A percentile compares a stretch with the other conserved stretches of the same genome.
These are phyloP conservation scores for Pilasporangium apinafurcum DNA, from an alignment of 352 stramenopile species.

Conservation along the genomic window DNA sequence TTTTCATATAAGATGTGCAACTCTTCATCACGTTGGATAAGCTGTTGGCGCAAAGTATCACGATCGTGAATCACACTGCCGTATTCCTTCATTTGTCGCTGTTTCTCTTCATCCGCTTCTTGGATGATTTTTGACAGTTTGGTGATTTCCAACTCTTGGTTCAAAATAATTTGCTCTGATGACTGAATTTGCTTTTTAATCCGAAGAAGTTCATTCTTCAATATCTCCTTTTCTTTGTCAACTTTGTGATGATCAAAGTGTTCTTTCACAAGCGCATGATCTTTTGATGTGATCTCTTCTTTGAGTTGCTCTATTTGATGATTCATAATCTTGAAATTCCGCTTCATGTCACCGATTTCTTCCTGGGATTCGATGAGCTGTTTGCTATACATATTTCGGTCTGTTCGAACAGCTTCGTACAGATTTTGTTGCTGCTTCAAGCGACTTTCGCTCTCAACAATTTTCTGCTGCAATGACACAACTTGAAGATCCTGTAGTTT, in stretches of 20 bases:
- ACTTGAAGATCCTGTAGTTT: conserved; percentile 77
- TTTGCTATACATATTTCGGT: conserved; percentile 93
- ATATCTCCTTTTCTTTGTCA: conserved; percentile 88
- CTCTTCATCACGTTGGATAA: conserved; percentile 86
- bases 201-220: conserved; percentile 87
- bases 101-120: conserved; percentile 86
- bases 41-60: conserved; percentile 78
- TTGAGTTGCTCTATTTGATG: conserved; percentile 91
- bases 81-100: conserved; percentile 84
- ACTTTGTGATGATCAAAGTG: conserved; percentile 93
- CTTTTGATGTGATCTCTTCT: conserved; percentile 91
- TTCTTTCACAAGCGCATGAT: conserved; percentile 90
- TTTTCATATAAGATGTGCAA: conserved; percentile 87
- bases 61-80: conserved; percentile 80
- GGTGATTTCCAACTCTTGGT: conserved; percentile 77
- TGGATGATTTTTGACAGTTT: conserved; percentile 88
- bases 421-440: conserved; percentile 94
- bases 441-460: conserved; percentile 58
- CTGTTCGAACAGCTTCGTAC: conserved; percentile 89
- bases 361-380: conserved; percentile 91
- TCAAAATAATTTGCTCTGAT: conserved; percentile 85
- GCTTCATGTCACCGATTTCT: conserved; percentile 87
- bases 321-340: conserved; percentile 90
- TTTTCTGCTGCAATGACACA: conserved; percentile 68
- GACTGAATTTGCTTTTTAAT: conserved; percentile 89